Evolutionary conservation across 1,284 basidiomycete genomes (phyloP).

Genomic region (Ganoderma resinaceum): DNA sequence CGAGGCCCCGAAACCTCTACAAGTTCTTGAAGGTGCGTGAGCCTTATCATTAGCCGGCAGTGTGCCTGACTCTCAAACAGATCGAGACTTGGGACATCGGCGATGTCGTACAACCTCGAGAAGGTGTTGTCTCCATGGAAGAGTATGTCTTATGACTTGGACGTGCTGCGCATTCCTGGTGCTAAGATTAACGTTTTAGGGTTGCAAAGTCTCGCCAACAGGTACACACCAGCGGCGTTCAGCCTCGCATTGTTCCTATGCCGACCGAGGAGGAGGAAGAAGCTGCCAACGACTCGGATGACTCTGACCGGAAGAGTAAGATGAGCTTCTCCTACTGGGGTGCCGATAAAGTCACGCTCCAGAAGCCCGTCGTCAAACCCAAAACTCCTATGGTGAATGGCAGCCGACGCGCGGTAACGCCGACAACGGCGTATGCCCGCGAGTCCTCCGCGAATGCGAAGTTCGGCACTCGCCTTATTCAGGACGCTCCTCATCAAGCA

Average conservation of each 20-base stretch:
- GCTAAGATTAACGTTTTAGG: constrained; percentile 45
- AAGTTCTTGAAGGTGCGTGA: constrained; percentile 79
- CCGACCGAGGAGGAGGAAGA: constrained; percentile 62
- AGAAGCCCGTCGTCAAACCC: constrained; percentile 72
- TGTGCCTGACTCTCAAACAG: constrained; percentile 43
- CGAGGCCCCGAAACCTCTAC: constrained; percentile 89
- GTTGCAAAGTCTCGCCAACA: constrained; percentile 73
- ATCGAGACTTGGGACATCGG: constrained; percentile 92
- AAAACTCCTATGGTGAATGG: constrained; percentile 46
- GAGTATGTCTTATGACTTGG: constrained; percentile 62
- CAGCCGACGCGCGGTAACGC: constrained; percentile 53
- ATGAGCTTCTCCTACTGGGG: constrained; percentile 94
- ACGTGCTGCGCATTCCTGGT: constrained; percentile 17
- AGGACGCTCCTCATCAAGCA: constrained; percentile 53
- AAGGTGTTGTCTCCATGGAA: constrained; percentile 84
- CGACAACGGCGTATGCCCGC: constrained; percentile 66
- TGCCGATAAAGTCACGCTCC: constrained; percentile 85
- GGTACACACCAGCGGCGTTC: constrained; percentile 54
- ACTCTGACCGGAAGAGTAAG: constrained; percentile 87
- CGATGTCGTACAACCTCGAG: constrained; percentile 71
- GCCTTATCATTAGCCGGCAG: constrained; percentile 10
- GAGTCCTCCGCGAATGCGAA: constrained; percentile 87
- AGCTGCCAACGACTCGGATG: constrained; percentile 67
- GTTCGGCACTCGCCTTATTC: constrained; percentile 78
- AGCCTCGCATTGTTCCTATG: constrained; percentile 75